Evolutionary conservation across 305 asterid species (phyloP), one percentile per base, ranked within the genome.

Genomic region (Rubia balearica): DNA sequence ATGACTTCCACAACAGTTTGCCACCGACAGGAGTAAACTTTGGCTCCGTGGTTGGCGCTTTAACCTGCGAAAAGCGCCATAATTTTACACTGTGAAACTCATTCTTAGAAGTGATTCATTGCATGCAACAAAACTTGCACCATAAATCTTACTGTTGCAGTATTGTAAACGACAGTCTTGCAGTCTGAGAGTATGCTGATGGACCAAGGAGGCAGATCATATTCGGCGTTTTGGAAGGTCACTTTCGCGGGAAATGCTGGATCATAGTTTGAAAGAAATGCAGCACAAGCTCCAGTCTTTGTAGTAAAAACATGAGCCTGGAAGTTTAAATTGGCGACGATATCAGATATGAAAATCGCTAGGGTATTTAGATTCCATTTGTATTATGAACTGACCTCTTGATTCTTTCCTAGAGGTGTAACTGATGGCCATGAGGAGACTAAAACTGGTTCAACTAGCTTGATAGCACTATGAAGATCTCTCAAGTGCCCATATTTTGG

Each of bases 131-230:
- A 17, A 45, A 60, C 24, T 53, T 7, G 45, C 2, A 61, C 63
- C 22, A 16, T 71, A 49, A 72, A 70, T n/a, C 88, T 86, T 82
- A 90, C 98, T 82, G 65, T 83, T 30, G 98, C 98, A 17, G 98
- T 91, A 85, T 90, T 93, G 84, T 81, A 91, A 70, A 84, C 92
- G 38, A 78, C 98, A 13, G 83, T 91, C 75, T 83, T 88, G 91
- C 98, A 93, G 79, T 88, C 96, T 0, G 96, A 96, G 61, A 93
- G 84, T 82, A 93, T 91, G 81, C 90, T 88, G 80, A 93, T 86
- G 42, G 98, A 93, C 98, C 98, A 93, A 40, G 97, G 89, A 73
- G 97, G 98, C 75, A 93, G 68, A 73, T 89, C 80, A 55, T 93
- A 88, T 59, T 81, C 89, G 70, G 19, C 60, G 75, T 88, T 85